phyloP scores from a whole-genome alignment of 2,329 filamentous ascomycete genomes.

The Cladosporium colombiae region DNA sequence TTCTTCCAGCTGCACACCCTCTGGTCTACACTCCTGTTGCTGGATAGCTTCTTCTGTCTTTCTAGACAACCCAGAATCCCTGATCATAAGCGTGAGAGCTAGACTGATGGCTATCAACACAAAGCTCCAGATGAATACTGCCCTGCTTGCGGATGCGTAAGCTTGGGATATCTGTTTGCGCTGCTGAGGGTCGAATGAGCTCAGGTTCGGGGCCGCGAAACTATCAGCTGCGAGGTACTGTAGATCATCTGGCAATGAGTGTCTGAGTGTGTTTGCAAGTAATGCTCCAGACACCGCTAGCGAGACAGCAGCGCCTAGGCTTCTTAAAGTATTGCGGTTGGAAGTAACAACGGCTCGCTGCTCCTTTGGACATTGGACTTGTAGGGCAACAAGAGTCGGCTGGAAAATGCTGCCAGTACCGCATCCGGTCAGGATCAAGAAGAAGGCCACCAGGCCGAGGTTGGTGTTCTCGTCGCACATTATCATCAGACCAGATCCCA shows the following conservation, averaged over 20 bases:
- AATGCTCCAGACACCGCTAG: constrained; percentile 74
- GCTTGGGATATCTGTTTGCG: constrained; percentile 50
- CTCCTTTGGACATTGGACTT: constrained; percentile 60
- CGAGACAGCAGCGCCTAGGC: constrained; percentile 65
- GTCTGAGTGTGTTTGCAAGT: constrained; percentile 37
- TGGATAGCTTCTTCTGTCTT: constrained; percentile 26
- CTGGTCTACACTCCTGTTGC: background rate
- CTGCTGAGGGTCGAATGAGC: constrained; percentile 36
- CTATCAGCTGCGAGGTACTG: constrained; percentile 42
- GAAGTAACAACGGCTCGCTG: constrained; percentile 63
- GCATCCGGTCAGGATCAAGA: constrained; percentile 63
- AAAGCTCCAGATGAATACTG: constrained; percentile 59
- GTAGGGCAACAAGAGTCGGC: constrained; percentile 66
- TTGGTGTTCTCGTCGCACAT: constrained; percentile 37
- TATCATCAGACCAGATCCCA: constrained; percentile 44
- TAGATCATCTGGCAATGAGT: constrained; percentile 43
- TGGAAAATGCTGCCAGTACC: constrained; percentile 71
- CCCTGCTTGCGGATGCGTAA: constrained; percentile 56
- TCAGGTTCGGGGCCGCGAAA: constrained; percentile 41
- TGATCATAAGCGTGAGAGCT: constrained; percentile 52
- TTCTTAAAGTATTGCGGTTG: constrained; percentile 70
- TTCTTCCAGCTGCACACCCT: background rate
- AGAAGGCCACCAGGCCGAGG: constrained; percentile 50
- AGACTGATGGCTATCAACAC: constrained; percentile 56
- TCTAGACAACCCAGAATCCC: constrained; percentile 34